Conservation (phyloP, 176 grass and related monocot genomes). For the Tillandsia fasciculata region DNA sequence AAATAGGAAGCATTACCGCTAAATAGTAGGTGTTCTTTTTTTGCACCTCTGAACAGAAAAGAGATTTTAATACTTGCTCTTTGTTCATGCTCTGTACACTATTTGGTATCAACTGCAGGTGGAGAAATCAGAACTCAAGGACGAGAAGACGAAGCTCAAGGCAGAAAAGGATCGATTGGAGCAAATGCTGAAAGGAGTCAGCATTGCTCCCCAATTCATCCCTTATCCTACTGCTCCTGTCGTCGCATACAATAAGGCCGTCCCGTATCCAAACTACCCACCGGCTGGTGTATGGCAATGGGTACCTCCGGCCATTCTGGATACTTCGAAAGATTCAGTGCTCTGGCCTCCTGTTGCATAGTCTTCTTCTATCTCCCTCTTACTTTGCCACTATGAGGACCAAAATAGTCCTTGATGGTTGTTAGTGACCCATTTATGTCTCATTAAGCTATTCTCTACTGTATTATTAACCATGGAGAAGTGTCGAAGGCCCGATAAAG, state of each 20-base stretch:
- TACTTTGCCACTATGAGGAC: background rate
- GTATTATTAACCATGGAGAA: no score
- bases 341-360: slow-evolving; percentile 94
- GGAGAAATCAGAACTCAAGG: slow-evolving; percentile 72
- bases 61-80: background rate
- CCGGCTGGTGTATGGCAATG: slow-evolving; percentile 77
- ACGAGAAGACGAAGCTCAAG: slow-evolving; percentile 85
- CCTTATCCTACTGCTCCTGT: slow-evolving; percentile 31
- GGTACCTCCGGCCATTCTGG: slow-evolving; percentile 81
- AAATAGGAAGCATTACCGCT: no score
- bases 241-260: background rate
- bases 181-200: slow-evolving; percentile 59
- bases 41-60: no score
- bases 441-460: no score
- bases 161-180: slow-evolving; percentile 74
- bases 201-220: slow-evolving; percentile 32
- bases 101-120: slow-evolving; percentile 27
- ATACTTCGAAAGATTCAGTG: slow-evolving; percentile 78
- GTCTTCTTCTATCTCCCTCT: background rate
- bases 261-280: slow-evolving; percentile 46
- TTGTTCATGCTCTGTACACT: background rate
- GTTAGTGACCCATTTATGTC: no score
- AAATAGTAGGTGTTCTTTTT: no score
- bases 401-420: background rate
- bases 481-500: no score